Evolutionary conservation across 2,329 filamentous ascomycete genomes (phyloP).

Genomic region (Botrytis paeoniae): DNA sequence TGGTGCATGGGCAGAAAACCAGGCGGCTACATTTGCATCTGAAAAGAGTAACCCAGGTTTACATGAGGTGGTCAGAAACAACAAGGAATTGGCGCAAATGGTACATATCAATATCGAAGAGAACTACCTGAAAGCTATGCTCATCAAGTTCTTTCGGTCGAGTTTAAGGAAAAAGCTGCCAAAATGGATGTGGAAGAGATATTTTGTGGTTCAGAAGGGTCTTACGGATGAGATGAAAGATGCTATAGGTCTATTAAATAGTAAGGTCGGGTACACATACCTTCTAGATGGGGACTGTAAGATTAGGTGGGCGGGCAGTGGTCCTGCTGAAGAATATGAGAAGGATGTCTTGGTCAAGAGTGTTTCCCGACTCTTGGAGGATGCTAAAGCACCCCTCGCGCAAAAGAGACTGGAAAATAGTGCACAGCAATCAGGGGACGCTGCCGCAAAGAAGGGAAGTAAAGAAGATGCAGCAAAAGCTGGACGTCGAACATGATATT

Average conservation of each 20-base stretch:
- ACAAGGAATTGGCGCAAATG: conserved; percentile 61
- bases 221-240: conserved; percentile 61
- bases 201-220: conserved; percentile 59
- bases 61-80: conserved; percentile 55
- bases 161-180: conserved; percentile 50
- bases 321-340: conserved; percentile 62
- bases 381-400: conserved; percentile 37
- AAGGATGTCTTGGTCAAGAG: conserved; percentile 63
- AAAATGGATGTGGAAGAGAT: conserved; percentile 54
- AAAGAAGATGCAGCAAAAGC: conserved; percentile 9
- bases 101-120: conserved; percentile 89
- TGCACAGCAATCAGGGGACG: not conserved
- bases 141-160: conserved; percentile 56
- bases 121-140: conserved; percentile 63
- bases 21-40: conserved; percentile 70
- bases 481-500: conserved; percentile 25
- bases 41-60: conserved; percentile 66
- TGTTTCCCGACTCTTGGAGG: conserved; percentile 59
- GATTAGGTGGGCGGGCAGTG: conserved; percentile 93
- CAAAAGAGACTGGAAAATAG: not conserved
- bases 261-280: conserved; percentile 84
- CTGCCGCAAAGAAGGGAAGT: not conserved
- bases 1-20: conserved; percentile 79
- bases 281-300: conserved; percentile 82
- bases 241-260: conserved; percentile 72